A percentile compares a stretch with the other conserved stretches of the same genome.
These are phyloP conservation scores for Calamus simplicifolius DNA, from an alignment of 176 grass and related monocot genomes.

Conservation along the genomic window DNA sequence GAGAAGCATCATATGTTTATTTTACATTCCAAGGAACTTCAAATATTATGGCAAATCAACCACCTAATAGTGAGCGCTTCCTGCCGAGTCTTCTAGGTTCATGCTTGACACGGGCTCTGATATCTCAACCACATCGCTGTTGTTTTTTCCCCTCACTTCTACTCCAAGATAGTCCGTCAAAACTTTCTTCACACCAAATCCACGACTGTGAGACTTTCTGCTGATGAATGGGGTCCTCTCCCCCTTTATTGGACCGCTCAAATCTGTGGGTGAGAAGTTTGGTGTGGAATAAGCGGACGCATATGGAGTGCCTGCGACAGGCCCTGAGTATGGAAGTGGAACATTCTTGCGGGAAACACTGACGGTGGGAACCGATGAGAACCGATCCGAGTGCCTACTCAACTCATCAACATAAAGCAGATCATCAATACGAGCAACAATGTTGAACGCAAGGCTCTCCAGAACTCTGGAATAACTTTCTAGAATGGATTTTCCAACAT, in stretches of 20 bases:
- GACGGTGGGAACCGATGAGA: constrained; percentile 19
- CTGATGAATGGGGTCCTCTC: constrained; percentile 35
- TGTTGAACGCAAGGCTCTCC: constrained; percentile 78
- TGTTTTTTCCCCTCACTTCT: constrained; percentile 39
- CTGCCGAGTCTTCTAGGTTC: too few species aligned
- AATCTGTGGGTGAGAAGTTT: constrained; percentile 44
- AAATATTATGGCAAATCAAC: too few species aligned
- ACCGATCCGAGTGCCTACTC: constrained; percentile 48
- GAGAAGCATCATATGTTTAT: too few species aligned
- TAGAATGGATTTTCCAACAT: constrained; percentile 84
- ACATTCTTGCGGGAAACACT: constrained; percentile 39
- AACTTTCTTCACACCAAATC: constrained; percentile 47
- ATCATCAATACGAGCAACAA: constrained; percentile 83
- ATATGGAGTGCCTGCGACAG: constrained; percentile 65
- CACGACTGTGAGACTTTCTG: constrained; percentile 25
- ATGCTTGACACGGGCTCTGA: too few species aligned
- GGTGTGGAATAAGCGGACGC: constrained; percentile 60
- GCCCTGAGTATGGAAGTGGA: constrained; percentile 45
- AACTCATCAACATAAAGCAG: constrained; percentile 59
- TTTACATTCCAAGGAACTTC: too few species aligned
- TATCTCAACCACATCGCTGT: constrained; percentile 11
- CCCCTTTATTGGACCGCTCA: constrained; percentile 41
- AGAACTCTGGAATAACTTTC: constrained; percentile 94
- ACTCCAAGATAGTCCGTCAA: constrained; percentile 39
- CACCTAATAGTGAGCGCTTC: too few species aligned